These are phyloP conservation scores for Rhizopus microsporus DNA, from an alignment of 371 early-diverging fungal species.

Conservation along the genomic window DNA sequence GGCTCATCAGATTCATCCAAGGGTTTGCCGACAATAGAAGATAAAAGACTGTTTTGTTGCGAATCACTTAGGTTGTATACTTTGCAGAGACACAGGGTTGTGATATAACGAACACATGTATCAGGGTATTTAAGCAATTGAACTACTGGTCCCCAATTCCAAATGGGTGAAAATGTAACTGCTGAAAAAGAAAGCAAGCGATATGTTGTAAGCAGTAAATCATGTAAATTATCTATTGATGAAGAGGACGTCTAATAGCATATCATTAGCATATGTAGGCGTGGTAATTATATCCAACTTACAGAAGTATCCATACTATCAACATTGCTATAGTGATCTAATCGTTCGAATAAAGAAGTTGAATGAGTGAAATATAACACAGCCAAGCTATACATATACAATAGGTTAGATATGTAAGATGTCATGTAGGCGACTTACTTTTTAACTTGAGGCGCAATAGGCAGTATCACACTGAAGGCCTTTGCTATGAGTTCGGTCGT, in stretches of 20 bases:
- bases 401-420: background rate
- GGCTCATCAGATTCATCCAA: conserved; percentile 36
- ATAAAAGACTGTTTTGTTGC: conserved; percentile 32
- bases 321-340: conserved; percentile 32
- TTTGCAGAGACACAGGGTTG: conserved; percentile 56
- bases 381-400: conserved; percentile 47
- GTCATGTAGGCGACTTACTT: conserved; percentile 38
- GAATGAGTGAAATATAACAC: conserved; percentile 59
- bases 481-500: conserved; percentile 55
- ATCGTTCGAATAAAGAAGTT: conserved; percentile 56
- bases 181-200: conserved; percentile 60
- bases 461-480: conserved; percentile 68
- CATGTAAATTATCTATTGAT: conserved; percentile 38
- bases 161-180: conserved; percentile 57
- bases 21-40: conserved; percentile 23
- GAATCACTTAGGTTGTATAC: conserved; percentile 57
- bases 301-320: conserved; percentile 5
- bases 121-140: conserved; percentile 51
- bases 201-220: conserved; percentile 61
- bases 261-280: background rate
- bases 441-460: conserved; percentile 75
- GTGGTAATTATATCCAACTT: conserved; percentile 10
- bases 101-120: conserved; percentile 50
- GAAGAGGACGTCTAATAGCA: conserved; percentile 14
- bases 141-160: conserved; percentile 70